A percentile compares a stretch with the other conserved stretches of the same genome.
These are phyloP conservation scores for Vanrija sp. DNA, from an alignment of 1,284 basidiomycete genomes.

Conservation along the genomic window DNA sequence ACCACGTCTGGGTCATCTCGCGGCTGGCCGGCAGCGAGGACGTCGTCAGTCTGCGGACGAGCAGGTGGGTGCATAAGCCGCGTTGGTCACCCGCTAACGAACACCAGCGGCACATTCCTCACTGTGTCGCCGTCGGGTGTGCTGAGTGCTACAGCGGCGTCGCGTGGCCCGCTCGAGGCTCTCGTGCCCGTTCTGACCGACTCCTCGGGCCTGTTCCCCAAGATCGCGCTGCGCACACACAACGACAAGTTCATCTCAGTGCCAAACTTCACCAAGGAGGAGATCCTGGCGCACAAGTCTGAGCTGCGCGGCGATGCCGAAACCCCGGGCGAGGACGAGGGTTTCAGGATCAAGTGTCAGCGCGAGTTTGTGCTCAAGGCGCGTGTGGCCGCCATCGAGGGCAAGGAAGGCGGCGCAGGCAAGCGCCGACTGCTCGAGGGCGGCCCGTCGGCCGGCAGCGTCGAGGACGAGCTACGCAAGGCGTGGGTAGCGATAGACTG, in stretches of 20 bases:
- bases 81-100: background rate
- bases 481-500: too few relatives aligned
- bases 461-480: slow-evolving; percentile 45
- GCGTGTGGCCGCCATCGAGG: slow-evolving; percentile 35
- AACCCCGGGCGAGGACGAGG: slow-evolving; percentile 70
- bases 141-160: slow-evolving; percentile 42
- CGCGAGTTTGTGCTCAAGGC: slow-evolving; percentile 84
- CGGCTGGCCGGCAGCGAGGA: slow-evolving; percentile 52
- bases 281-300: slow-evolving; percentile 47
- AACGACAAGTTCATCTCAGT: slow-evolving; percentile 40
- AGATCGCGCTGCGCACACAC: slow-evolving; percentile 27
- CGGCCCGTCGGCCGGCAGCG: slow-evolving; percentile 47
- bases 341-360: slow-evolving; percentile 85
- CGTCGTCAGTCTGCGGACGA: slow-evolving; percentile 49
- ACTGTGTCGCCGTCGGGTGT: slow-evolving; percentile 43
- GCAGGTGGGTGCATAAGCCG: slow-evolving; percentile 30
- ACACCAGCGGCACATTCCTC: slow-evolving; percentile 45
- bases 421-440: slow-evolving; percentile 56
- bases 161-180: slow-evolving; percentile 48
- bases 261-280: slow-evolving; percentile 8
- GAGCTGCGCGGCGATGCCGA: slow-evolving; percentile 78
- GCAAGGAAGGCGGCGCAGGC: slow-evolving; percentile 44
- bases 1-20: slow-evolving; percentile 54
- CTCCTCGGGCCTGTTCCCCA: slow-evolving; percentile 27
- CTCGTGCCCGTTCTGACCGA: slow-evolving; percentile 32